Evolutionary conservation across 345 rosid species (phyloP), one percentile per base, ranked within the genome.

Genomic region (Eucalyptus polybractea): DNA sequence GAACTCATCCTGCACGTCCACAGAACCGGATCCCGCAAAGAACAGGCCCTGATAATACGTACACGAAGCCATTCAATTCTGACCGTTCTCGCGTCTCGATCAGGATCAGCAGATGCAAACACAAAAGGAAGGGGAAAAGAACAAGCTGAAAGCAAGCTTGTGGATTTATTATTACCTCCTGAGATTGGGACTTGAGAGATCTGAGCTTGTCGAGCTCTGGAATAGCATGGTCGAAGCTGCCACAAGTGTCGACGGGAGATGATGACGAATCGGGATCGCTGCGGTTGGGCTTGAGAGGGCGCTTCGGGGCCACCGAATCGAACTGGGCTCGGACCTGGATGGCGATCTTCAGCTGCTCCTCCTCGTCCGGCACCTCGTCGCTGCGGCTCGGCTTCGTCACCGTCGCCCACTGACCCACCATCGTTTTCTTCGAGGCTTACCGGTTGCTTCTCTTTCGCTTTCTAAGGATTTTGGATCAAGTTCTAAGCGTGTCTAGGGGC

Each of bases 381-480:
- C 98, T 96, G 91, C 98, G 92, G 94, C 98, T 93, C 86, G 99
- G 99, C 90, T 96, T 96, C 37, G 92, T 87, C 91, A 86, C 91
- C 90, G 87, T 92, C 94, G 21, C n/a, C 27, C 65, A 25, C 31
- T 87, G 92, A 7, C 90, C 93, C 87, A 65, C 90, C 93, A 89
- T 91, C 33, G 27, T 87, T 17, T 47, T 42, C 44, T 10, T 22
- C 58, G 14, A 21, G 5, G 83, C 6, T 37, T 5, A 33, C 80
- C 13, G 42, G 7, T 5, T 17, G 80, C 83, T 10, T 37, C 47
- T 76, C 27, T 37, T 72, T 37, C 4, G 47, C 47, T 76, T 76
- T 76, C 15, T 76, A 6, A 10, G 47, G 83, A 37, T 37, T 76
- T 76, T 10, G 47, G 83, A 21, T 76, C 14, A 37, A 76, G 47